Base-by-base conservation (phyloP, 148 eudicot species). In the Rhododendron williamsianum region DNA sequence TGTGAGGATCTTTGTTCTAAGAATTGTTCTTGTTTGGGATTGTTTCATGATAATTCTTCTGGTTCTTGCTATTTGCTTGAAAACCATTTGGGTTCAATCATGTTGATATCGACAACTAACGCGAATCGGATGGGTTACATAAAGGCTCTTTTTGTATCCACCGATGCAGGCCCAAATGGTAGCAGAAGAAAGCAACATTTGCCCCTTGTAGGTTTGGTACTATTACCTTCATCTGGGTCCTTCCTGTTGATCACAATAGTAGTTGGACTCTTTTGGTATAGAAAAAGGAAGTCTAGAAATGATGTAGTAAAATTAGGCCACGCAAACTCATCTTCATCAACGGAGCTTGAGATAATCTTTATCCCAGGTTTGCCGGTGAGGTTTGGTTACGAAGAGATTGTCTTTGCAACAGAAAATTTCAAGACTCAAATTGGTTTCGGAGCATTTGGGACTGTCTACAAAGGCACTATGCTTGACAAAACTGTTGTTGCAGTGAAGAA, bases 401-500 rank as follows among this genome's bases (percentile, higher is more conserved):
- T 83, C 58, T 84, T 27, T 71, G 98, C 95, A 9, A 95, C 98
- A 25, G 89, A 83, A 45, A 89, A 92, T 85, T 95, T 95, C 87
- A 84, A 83, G 65, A 84, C 77, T 36, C 90, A 88, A 83, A 93
- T 95, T 35, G 98, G 98, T 54, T 86, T 93, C 2, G 98, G 98
- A 35, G 98, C 94, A 15, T 95, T 92, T 85, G 98, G 98, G 27
- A 54, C 91, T 41, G 45, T 41, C 45, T 41, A 41, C 45, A 41
- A 41, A 41, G 45, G 45, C 45, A 41, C 45, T 41, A 88, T 95
- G 10, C 84, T 84, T 0, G 95, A 95, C 78, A 82, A 82, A 51
- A 89, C 92, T 38, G 65, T 86, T 25, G 95, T 94, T 51, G 98
- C 98, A 23, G 98, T 93, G 18, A 95, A 93, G 85, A 93, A 89